Percentiles rank a stretch among this genome's conserved stretches.
Evolutionary conservation across 2,329 filamentous ascomycete genomes (phyloP).

Genomic region (Ascochyta pisi): DNA sequence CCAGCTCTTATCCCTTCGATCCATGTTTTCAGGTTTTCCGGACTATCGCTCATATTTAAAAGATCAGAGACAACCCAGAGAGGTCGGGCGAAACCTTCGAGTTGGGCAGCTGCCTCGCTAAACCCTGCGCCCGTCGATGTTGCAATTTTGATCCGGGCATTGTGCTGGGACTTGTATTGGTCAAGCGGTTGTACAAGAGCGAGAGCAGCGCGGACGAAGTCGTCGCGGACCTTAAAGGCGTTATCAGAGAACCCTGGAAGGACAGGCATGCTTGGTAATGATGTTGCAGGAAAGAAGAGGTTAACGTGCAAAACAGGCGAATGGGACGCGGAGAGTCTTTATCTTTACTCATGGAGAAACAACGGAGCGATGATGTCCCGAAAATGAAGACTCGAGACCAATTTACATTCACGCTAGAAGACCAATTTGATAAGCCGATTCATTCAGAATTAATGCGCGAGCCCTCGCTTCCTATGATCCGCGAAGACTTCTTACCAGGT

Average conservation of each 20-base stretch:
- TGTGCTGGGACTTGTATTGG: conserved; percentile 20
- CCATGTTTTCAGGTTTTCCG: conserved; percentile 15
- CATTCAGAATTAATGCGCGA: background rate
- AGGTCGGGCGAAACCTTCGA: conserved; percentile 29
- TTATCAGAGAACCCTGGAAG: conserved; percentile 28
- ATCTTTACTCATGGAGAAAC: background rate
- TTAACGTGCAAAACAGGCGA: background rate
- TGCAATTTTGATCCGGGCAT: conserved; percentile 25
- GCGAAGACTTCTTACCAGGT: no score
- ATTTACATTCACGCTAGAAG: background rate
- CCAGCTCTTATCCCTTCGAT: conserved; percentile 24
- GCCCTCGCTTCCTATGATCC: no score
- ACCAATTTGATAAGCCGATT: background rate
- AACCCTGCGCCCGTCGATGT: conserved; percentile 26
- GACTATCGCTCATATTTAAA: background rate
- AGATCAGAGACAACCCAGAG: conserved; percentile 24
- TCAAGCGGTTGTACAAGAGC: conserved; percentile 21
- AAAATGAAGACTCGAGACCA: background rate
- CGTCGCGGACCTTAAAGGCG: conserved; percentile 11
- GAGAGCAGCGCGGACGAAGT: conserved; percentile 15
- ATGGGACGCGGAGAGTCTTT: background rate
- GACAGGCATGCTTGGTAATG: conserved; percentile 15
- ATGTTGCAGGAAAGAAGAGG: background rate
- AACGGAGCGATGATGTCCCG: background rate
- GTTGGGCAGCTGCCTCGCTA: conserved; percentile 27